Evolutionary conservation across 495 filamentous ascomycete species (phyloP), one percentile per base, ranked within the genome.

Genomic region (Entonaema liquescens): DNA sequence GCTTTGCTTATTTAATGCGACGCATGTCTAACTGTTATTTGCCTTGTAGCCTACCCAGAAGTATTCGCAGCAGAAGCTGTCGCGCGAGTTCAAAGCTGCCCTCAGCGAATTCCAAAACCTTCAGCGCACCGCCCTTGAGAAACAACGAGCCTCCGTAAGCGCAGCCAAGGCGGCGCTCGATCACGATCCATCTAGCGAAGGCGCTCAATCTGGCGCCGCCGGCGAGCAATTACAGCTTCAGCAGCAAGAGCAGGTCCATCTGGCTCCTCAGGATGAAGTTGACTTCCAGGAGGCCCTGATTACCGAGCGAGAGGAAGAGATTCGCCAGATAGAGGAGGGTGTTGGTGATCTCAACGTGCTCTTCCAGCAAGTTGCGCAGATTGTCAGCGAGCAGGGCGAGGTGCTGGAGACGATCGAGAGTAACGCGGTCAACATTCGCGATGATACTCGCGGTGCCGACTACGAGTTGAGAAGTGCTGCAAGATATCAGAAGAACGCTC

Each of bases 221-320:
- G 68, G 78, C 65, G 80, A 84, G 28, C 84, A 87, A 56, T 85
- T 87, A 59, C 87, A 91, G 68, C 83, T 86, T 28, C 92, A 94
- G 74, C 85, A 95, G 60, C 88, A 95, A 75, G 89, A 95, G 70
- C 87, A 92, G 72, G 83, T 90, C 26, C 92, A 90, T 15, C 86
- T 98, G 1, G 95, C 95, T 1, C 87, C 93, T 36, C 95, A 99
- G 77, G 90, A 92, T 75, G 95, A 99, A 74, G 95, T 99, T 56
- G 94, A 98, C 74, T 99, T 98, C 83, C 96, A 99, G 75, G 96
- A 98, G 67, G 89, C 90, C 11, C 82, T 99, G 35, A 98, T 99
- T 76, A 88, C 95, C 67, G 94, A 98, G 84, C 93, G 95, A 17
- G 95, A 99, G 78, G 86, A 91, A 21, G 95, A 98, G 83, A 99